These are phyloP conservation scores for Senna tora DNA, from an alignment of 306 rosid species.

Conservation along the genomic window DNA sequence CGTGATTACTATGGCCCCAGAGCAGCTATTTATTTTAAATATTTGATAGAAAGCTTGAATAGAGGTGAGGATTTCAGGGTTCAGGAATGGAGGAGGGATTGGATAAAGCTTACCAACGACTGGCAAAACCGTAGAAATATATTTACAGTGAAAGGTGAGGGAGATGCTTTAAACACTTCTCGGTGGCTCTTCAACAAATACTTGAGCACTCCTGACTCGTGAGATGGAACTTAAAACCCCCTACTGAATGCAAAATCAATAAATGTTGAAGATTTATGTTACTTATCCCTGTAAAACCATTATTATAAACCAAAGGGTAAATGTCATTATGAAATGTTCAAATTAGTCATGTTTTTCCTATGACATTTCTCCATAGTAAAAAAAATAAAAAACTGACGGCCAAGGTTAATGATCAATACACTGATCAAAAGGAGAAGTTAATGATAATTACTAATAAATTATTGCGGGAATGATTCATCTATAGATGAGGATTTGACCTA, in stretches of 20 bases:
- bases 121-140: slow-evolving; percentile 70
- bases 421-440: no score
- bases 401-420: no score
- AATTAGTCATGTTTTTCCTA: background rate
- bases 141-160: slow-evolving; percentile 55
- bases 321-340: background rate
- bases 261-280: slow-evolving; percentile 7
- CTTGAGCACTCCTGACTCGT: slow-evolving; percentile 26
- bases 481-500: no score
- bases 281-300: background rate
- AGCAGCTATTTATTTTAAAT: slow-evolving; percentile 83
- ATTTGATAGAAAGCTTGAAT: slow-evolving; percentile 62
- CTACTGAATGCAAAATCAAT: slow-evolving; percentile 20
- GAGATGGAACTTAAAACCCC: slow-evolving; percentile 31
- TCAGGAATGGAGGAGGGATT: slow-evolving; percentile 78
- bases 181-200: slow-evolving; percentile 64
- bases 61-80: slow-evolving; percentile 53
- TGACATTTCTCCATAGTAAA: no score
- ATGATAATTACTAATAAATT: no score
- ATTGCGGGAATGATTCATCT: no score
- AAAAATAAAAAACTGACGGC: no score
- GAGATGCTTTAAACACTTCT: slow-evolving; percentile 67
- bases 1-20: slow-evolving; percentile 83
- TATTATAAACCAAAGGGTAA: background rate
- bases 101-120: slow-evolving; percentile 89